A percentile compares a stretch with the other conserved stretches of the same genome.
Evolutionary conservation across 306 rosid genomes (phyloP).

Genomic region (Morella rubra): DNA sequence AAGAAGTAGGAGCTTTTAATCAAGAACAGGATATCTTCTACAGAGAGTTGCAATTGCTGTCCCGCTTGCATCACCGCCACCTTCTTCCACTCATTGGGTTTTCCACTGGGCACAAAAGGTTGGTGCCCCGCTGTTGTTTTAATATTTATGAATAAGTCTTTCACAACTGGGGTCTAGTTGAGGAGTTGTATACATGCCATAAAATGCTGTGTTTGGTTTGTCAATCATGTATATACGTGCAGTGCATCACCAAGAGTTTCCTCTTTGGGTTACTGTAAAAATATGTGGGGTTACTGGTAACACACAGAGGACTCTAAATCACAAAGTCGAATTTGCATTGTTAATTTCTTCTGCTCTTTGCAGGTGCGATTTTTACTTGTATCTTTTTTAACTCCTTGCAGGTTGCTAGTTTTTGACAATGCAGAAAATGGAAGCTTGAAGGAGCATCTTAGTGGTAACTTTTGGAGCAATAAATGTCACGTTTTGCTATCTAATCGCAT

Average conservation of each 20-base stretch:
- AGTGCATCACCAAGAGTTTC: not conserved
- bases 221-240: not conserved
- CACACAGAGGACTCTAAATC: too few species aligned
- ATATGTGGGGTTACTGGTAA: not conserved
- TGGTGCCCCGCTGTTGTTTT: conserved; percentile 16
- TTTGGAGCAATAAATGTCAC: conserved; percentile 16
- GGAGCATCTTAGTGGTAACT: conserved; percentile 83
- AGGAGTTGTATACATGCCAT: not conserved
- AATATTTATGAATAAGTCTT: not conserved
- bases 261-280: not conserved
- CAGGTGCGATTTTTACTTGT: conserved; percentile 14
- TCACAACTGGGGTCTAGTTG: not conserved
- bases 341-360: not conserved
- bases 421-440: conserved; percentile 89
- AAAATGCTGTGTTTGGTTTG: not conserved
- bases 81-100: conserved; percentile 81
- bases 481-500: conserved; percentile 26
- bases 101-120: conserved; percentile 70
- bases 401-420: conserved; percentile 72
- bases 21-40: conserved; percentile 50
- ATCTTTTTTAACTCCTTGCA: conserved; percentile 33
- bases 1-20: conserved; percentile 54
- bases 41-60: conserved; percentile 73
- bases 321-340: not conserved
- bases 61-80: conserved; percentile 91